Evolutionary conservation across 2,329 filamentous ascomycete genomes (phyloP).

Genomic region (Ophiocordyceps polyrhachis-furcata): DNA sequence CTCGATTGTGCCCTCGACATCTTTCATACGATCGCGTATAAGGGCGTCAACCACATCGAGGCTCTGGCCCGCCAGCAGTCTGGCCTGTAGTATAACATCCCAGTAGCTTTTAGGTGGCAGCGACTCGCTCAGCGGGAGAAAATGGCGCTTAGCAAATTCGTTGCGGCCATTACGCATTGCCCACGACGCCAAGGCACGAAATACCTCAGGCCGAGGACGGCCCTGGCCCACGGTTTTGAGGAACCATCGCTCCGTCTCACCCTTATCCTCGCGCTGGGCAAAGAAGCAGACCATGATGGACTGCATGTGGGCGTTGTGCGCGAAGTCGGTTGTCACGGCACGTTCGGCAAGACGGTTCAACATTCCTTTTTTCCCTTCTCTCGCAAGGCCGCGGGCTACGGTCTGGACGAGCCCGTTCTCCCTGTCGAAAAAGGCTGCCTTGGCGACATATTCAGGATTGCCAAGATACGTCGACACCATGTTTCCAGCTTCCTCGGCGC

Average conservation of each 20-base stretch:
- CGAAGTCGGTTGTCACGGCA: slow-evolving; percentile 26
- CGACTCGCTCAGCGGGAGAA: slow-evolving; percentile 30
- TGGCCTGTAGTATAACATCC: slow-evolving; percentile 59
- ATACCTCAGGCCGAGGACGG: slow-evolving; percentile 7
- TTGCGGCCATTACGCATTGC: slow-evolving; percentile 39
- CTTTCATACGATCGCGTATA: slow-evolving; percentile 52
- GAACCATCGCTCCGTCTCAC: slow-evolving; percentile 34
- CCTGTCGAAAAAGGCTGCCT: slow-evolving; percentile 4
- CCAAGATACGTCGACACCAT: slow-evolving; percentile 18
- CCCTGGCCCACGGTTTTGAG: slow-evolving; percentile 26
- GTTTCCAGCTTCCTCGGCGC: slow-evolving; percentile 31
- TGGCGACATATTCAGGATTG: slow-evolving; percentile 5
- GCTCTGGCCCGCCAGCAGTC: slow-evolving; percentile 47
- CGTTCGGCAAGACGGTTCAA: slow-evolving; percentile 36
- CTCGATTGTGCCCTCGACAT: slow-evolving; percentile 26
- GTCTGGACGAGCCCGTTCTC: slow-evolving; percentile 9
- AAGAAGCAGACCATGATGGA: slow-evolving; percentile 43
- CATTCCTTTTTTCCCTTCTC: slow-evolving; percentile 37
- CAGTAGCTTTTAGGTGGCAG: slow-evolving; percentile 37
- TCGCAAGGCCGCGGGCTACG: slow-evolving; percentile 36
- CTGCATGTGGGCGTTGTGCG: slow-evolving; percentile 27
- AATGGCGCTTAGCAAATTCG: slow-evolving; percentile 42
- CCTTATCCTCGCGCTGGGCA: slow-evolving; percentile 15
- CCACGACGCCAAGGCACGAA: slow-evolving; percentile 21
- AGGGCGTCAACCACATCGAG: slow-evolving; percentile 29